These are phyloP conservation scores for Epichloe amarillans DNA, from an alignment of 2,329 filamentous ascomycete species.

Conservation along the genomic window DNA sequence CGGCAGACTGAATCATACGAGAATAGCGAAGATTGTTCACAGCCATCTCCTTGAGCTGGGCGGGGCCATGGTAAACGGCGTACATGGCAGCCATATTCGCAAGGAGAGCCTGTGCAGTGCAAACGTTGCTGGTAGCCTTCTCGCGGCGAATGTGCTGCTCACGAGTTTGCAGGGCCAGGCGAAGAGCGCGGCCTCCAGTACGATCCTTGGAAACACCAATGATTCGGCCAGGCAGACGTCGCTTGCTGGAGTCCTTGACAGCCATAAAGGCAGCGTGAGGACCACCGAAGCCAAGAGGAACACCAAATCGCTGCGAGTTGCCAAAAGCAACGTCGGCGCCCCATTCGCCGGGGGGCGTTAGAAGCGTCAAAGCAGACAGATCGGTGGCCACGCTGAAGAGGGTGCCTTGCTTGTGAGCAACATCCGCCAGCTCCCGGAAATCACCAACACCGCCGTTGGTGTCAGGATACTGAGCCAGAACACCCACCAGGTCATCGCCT, in stretches of 20 bases:
- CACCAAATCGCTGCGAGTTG: slow-evolving; percentile 80
- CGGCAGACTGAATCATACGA: slow-evolving; percentile 51
- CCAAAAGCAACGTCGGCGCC: slow-evolving; percentile 93
- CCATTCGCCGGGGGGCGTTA: slow-evolving; percentile 86
- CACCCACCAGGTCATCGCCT: slow-evolving; percentile 73
- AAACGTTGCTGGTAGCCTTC: slow-evolving; percentile 96
- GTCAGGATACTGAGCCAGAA: slow-evolving; percentile 90
- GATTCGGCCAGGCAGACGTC: slow-evolving; percentile 82
- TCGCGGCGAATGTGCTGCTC: slow-evolving; percentile 95
- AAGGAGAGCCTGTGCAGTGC: slow-evolving; percentile 83
- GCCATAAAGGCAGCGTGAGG: slow-evolving; percentile 97
- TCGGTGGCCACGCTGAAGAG: slow-evolving; percentile 84
- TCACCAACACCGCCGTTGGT: slow-evolving; percentile 70
- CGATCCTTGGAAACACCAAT: slow-evolving; percentile 89
- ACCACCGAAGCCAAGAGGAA: slow-evolving; percentile 83
- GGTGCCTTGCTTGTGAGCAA: slow-evolving; percentile 63
- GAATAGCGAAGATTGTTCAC: slow-evolving; percentile 62
- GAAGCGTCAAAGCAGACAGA: slow-evolving; percentile 69
- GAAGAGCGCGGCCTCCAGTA: slow-evolving; percentile 65
- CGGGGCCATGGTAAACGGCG: slow-evolving; percentile 82
- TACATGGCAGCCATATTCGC: slow-evolving; percentile 97
- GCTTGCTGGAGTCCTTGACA: slow-evolving; percentile 79
- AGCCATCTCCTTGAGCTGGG: slow-evolving; percentile 72
- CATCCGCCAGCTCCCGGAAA: slow-evolving; percentile 59
- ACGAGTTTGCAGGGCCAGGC: slow-evolving; percentile 78